Percentiles rank a stretch among this genome's conserved stretches.
These are phyloP conservation scores for Fusarium sp. DNA, from an alignment of 2,329 filamentous ascomycete species.

Conservation along the genomic window DNA sequence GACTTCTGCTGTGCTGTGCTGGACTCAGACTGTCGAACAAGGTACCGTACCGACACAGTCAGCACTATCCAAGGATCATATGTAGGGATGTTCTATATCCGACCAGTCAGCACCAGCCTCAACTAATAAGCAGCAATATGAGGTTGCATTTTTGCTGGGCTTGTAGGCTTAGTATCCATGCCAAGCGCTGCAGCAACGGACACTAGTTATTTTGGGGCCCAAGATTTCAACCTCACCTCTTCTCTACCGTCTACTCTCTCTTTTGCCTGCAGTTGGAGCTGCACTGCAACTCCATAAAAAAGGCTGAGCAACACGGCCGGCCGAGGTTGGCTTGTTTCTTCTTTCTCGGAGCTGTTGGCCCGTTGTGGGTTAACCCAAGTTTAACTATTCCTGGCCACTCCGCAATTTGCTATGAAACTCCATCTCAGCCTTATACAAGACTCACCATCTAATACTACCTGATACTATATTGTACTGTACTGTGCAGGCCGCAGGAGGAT, in stretches of 20 bases:
- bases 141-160: slow-evolving; percentile 7
- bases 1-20: neutral
- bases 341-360: slow-evolving; percentile 6
- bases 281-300: slow-evolving; percentile 1
- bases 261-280: neutral
- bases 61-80: slow-evolving; percentile 14
- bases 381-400: neutral
- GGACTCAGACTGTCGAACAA: neutral
- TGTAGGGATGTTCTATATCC: neutral
- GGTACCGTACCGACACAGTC: slow-evolving; percentile 13
- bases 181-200: slow-evolving; percentile 16
- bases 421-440: slow-evolving; percentile 20
- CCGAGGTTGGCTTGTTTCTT: neutral
- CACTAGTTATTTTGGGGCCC: slow-evolving; percentile 4
- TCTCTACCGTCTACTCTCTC: neutral
- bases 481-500: neutral
- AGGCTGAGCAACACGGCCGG: slow-evolving; percentile 1
- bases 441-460: neutral
- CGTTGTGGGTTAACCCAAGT: neutral
- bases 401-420: neutral
- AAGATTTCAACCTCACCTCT: slow-evolving; percentile 10
- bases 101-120: slow-evolving; percentile 31
- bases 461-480: neutral
- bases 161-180: neutral
- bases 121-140: slow-evolving; percentile 24